Evolutionary conservation across 257 asterid species (phyloP).

Genomic region (Solanum dulcamara): DNA sequence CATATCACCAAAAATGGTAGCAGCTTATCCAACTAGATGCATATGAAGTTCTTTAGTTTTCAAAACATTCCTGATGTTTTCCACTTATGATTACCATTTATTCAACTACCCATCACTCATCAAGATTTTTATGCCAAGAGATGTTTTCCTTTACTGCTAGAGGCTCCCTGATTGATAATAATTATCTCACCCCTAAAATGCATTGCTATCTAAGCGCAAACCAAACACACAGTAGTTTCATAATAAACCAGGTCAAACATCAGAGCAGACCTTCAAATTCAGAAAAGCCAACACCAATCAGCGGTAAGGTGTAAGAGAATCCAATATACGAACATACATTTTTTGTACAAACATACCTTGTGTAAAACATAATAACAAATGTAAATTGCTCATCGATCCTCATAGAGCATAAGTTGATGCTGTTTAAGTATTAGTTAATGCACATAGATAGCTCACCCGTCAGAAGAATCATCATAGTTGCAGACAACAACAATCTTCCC

Average conservation of each 20-base stretch:
- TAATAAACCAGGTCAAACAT: neutral
- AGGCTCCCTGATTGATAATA: neutral
- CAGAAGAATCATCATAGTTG: slow-evolving; percentile 74
- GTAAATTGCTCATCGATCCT: neutral
- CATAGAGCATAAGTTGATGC: neutral
- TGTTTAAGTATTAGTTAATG: neutral
- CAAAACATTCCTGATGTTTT: neutral
- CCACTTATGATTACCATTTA: neutral
- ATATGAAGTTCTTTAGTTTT: neutral
- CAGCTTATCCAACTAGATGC: neutral
- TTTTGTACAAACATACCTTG: neutral
- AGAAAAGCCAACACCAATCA: neutral
- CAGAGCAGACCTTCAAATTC: neutral
- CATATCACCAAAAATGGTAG: neutral
- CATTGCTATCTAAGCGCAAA: neutral
- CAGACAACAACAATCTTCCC: slow-evolving; percentile 96
- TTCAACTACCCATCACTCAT: neutral
- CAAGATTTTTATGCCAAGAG: neutral
- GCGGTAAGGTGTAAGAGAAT: neutral
- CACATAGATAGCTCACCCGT: slow-evolving; percentile 49
- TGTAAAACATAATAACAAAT: neutral
- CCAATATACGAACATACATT: neutral
- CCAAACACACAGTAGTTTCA: neutral
- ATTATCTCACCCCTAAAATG: neutral
- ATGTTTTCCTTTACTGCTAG: neutral